Evolutionary conservation across 768 basidiomycete species (phyloP).

Genomic region (Mycena venus): DNA sequence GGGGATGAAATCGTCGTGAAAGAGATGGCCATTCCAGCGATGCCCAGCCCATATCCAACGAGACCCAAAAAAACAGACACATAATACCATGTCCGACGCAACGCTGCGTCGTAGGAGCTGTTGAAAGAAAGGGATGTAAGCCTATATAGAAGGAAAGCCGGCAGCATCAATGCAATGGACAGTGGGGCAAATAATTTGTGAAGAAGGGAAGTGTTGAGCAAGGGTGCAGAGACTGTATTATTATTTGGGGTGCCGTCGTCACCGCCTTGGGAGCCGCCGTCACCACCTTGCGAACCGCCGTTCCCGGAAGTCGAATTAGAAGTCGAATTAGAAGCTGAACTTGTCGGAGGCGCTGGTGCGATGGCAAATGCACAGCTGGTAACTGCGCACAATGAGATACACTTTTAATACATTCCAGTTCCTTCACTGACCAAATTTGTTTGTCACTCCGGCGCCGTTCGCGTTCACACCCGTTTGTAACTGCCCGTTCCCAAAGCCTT

Average conservation of each 20-base stretch:
- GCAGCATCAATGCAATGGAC: conserved; percentile 56
- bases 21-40: conserved; percentile 42
- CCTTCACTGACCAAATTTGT: conserved; percentile 53
- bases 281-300: neutral
- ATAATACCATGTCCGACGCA: conserved; percentile 44
- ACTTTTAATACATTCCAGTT: neutral
- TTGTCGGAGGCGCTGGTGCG: conserved; percentile 35
- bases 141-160: conserved; percentile 53
- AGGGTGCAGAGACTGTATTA: conserved; percentile 4
- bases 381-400: conserved; percentile 39
- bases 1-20: conserved; percentile 68
- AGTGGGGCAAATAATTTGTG: conserved; percentile 63
- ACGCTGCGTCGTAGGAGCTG: conserved; percentile 21
- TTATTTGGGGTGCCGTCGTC: conserved; percentile 1
- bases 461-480: conserved; percentile 76
- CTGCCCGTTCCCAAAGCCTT: conserved; percentile 73
- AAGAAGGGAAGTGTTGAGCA: conserved; percentile 53
- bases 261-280: conserved; percentile 3
- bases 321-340: conserved; percentile 31
- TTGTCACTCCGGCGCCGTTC: conserved; percentile 74
- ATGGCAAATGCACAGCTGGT: conserved; percentile 68
- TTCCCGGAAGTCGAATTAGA: conserved; percentile 30
- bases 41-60: conserved; percentile 35
- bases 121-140: conserved; percentile 37
- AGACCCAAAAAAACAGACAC: conserved; percentile 56